A percentile compares a stretch with the other conserved stretches of the same genome.
phyloP scores from a whole-genome alignment of 345 rosid genomes.

The Eutrema yunnanense region DNA sequence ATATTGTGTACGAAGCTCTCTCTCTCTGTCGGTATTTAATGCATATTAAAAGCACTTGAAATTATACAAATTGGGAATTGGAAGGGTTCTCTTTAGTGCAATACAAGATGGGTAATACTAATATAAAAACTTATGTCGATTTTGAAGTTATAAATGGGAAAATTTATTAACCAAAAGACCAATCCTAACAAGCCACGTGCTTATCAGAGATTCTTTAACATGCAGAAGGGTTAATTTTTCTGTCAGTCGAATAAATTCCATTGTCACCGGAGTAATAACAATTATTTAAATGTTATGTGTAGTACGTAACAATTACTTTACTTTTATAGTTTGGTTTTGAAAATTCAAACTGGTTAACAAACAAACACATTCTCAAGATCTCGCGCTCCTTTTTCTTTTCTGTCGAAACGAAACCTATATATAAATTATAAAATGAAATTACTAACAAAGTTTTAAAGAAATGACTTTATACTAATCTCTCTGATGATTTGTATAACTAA shows the following conservation, averaged over 20 bases:
- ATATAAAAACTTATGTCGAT: background rate
- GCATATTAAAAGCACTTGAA: constrained; percentile 29
- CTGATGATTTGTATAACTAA: background rate
- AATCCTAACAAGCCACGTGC: constrained; percentile 13
- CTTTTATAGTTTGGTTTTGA: constrained; percentile 1
- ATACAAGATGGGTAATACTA: constrained; percentile 25
- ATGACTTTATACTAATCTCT: background rate
- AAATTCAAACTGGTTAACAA: constrained; percentile 19
- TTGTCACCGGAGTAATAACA: constrained; percentile 19
- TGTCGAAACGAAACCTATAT: background rate
- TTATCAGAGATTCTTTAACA: background rate
- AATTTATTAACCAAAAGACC: background rate
- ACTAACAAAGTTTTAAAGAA: background rate
- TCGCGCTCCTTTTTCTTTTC: constrained; percentile 17
- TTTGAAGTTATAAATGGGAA: constrained; percentile 11
- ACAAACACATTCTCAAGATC: constrained; percentile 13
- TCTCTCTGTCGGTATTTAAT: constrained; percentile 31
- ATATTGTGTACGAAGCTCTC: background rate
- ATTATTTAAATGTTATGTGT: constrained; percentile 8
- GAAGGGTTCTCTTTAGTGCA: constrained; percentile 22
- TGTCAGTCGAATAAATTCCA: constrained; percentile 37
- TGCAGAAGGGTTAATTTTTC: constrained; percentile 17
- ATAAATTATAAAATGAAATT: background rate
- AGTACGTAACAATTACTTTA: constrained; percentile 7
- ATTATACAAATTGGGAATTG: constrained; percentile 28